Conservation (phyloP, 345 rosid genomes). For the Isatis tinctoria region DNA sequence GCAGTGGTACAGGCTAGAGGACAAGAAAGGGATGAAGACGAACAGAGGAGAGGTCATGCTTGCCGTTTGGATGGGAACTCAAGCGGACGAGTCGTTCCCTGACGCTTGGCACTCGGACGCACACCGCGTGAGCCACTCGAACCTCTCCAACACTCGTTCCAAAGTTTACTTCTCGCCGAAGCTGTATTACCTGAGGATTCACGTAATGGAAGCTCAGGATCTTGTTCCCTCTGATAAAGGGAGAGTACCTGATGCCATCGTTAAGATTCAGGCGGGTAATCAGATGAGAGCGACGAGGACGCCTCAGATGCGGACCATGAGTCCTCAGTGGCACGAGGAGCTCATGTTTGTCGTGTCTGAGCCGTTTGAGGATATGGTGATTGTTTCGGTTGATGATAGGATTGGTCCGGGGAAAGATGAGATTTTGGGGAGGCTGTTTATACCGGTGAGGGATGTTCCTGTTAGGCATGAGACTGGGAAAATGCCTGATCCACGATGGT, state of each 20-base stretch:
- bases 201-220: slow-evolving; percentile 82
- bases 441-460: slow-evolving; percentile 48
- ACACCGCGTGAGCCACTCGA: slow-evolving; percentile 62
- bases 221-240: slow-evolving; percentile 64
- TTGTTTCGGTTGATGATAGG: slow-evolving; percentile 68
- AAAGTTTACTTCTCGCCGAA: slow-evolving; percentile 95
- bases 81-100: slow-evolving; percentile 92
- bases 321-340: slow-evolving; percentile 82
- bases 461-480: slow-evolving; percentile 49
- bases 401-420: slow-evolving; percentile 73
- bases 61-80: slow-evolving; percentile 97
- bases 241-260: slow-evolving; percentile 56
- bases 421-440: slow-evolving; percentile 50
- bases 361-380: slow-evolving; percentile 76
- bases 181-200: slow-evolving; percentile 72
- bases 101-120: slow-evolving; percentile 99
- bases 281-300: slow-evolving; percentile 59
- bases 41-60: slow-evolving; percentile 84
- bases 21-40: slow-evolving; percentile 55
- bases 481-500: slow-evolving; percentile 72
- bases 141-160: slow-evolving; percentile 69
- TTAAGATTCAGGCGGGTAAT: slow-evolving; percentile 55
- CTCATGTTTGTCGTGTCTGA: slow-evolving; percentile 93
- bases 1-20: slow-evolving; percentile 84
- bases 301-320: slow-evolving; percentile 42